Base-by-base conservation (phyloP, 768 basidiomycete genomes). In the Tricholoma hemisulphureum region DNA sequence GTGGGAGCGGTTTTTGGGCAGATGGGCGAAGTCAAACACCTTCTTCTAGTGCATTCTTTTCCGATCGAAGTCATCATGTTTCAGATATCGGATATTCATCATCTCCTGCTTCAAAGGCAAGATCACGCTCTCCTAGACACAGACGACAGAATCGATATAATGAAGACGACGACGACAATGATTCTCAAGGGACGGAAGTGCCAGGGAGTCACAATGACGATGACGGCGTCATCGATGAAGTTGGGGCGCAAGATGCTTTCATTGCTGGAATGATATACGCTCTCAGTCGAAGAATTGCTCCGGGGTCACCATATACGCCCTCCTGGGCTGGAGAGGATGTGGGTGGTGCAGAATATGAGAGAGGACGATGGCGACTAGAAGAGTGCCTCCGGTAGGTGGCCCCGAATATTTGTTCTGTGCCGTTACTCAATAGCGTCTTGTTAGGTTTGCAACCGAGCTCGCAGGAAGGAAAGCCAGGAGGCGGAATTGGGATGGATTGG, bases 231-330 rank as follows among this genome's bases (percentile, higher is more conserved):
- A 73, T 85, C 7, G 91, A 91, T 65, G 90, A 92, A 62, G 81
- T 86, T 9, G 90, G 90, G 1, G 86, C 88, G 1, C 88, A 92
- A 62, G 87, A 89, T 57, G 91, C 90, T 3, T 92, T 92, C 63
- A 82, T 91, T n/a, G 86, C 88, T 0, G 92, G 91, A 7, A 93
- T 94, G 90, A 88, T 94, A 55, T 93, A 84, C 69, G 84, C 91
- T 0, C 67, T 94, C 62, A 91, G 86, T 55, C 75, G 90, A 62
- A 78, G 84, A 45, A 73, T 91, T 53, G 72, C 86, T 48, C 91
- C 91, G 29, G 90, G 92, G 0, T 71, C 81, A 8, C 92, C 89
- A n/a, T 93, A 89, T 69, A 85, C 84, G 8, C 89, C 86, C 23
- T 77, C 78, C 1, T 71, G 77, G 63, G 70, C 65, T 56, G 78